These are phyloP conservation scores for Hygrocybe coccinea DNA, from an alignment of 768 basidiomycete genomes.

Conservation along the genomic window DNA sequence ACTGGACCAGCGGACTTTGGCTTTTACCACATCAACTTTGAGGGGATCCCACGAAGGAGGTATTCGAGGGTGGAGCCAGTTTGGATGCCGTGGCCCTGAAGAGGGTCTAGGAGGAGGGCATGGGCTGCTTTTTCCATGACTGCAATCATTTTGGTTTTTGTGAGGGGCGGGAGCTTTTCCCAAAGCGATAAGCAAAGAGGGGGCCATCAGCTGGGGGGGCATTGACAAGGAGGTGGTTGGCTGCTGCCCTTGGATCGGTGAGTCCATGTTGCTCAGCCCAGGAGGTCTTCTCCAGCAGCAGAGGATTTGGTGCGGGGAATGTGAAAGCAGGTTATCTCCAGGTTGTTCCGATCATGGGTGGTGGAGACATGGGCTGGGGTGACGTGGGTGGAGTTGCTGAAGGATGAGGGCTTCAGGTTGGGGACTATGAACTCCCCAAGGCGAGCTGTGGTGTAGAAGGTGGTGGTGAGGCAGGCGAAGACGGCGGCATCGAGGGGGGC, in stretches of 20 bases:
- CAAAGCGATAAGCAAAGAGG: constrained; percentile 28
- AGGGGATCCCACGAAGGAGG: constrained; percentile 31
- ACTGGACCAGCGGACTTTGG: constrained; percentile 33
- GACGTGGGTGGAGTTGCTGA: constrained; percentile 29
- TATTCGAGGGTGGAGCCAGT: constrained; percentile 34
- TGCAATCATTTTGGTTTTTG: constrained; percentile 20
- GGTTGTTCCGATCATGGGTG: constrained; percentile 18
- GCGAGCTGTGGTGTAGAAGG: constrained; percentile 29
- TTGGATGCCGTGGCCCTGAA: constrained; percentile 29
- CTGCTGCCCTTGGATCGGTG: constrained; percentile 20
- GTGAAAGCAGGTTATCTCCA: constrained; percentile 19
- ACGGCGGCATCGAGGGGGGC: too few species aligned
- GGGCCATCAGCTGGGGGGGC: constrained; percentile 17
- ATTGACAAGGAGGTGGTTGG: constrained; percentile 30
- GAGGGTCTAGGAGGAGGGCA: constrained; percentile 8
- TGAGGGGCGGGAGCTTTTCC: constrained; percentile 18
- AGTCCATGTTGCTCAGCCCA: constrained; percentile 27
- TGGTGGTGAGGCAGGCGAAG: constrained; percentile 6
- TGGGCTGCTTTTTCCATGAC: constrained; percentile 11
- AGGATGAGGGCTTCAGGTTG: constrained; percentile 33
- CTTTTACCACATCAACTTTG: constrained; percentile 35
- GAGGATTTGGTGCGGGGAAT: constrained; percentile 22
- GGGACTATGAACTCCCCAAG: constrained; percentile 38
- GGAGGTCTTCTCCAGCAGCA: constrained; percentile 26
- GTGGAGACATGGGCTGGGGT: constrained; percentile 19